Evolutionary conservation across 2,329 filamentous ascomycete species (phyloP), one percentile per base, ranked within the genome.

Genomic region (Bertia moriformis): DNA sequence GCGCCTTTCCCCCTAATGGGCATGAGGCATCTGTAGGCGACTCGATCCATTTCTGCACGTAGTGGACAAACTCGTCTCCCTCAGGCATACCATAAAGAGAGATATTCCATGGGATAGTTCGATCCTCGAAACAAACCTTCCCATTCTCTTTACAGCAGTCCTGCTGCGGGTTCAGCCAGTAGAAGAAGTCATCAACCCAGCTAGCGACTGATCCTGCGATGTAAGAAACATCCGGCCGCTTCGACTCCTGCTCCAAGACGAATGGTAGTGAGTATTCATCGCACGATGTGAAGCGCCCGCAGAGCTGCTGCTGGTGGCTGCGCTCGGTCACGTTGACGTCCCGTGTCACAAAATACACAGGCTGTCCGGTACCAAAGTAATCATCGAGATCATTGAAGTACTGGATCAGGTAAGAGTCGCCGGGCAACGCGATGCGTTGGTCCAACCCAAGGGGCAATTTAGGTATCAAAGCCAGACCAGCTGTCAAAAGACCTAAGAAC

Each of bases 321-420:
- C 86, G 71, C 43, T 83, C 62, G 0, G 89, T 93, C 14, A 79
- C 70, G 49, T 96, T 91, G 35, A 91, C 66, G 38, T 82, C 73
- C 15, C 79, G 76, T 2, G 88, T 86, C 36, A 98, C 86, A 56
- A 98, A 98, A 58, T 96, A 98, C 4, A 98, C 87, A 0, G 91
- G 91, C 38, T 91, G 89, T 0, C 91, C 93, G 14, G 78, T 79
- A 43, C 88, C 83, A 49, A 96, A 82, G 55, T 98, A 98, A 43
- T 78, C 77, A 55, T 95, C 93, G 19, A 98, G 66, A 54, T 98
- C 91, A 51, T 96, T 87, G 60, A 98, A 98, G 58, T 94, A 98
- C 7, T 83, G 76, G 44, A 98, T 94, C 38, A 98, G 66, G 55
- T 98, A 98, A 1, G 89, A 96, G 50, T 85, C 88, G 46, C 83